These are phyloP conservation scores for Oidiodendron maius DNA, from an alignment of 495 filamentous ascomycete species.

Conservation along the genomic window DNA sequence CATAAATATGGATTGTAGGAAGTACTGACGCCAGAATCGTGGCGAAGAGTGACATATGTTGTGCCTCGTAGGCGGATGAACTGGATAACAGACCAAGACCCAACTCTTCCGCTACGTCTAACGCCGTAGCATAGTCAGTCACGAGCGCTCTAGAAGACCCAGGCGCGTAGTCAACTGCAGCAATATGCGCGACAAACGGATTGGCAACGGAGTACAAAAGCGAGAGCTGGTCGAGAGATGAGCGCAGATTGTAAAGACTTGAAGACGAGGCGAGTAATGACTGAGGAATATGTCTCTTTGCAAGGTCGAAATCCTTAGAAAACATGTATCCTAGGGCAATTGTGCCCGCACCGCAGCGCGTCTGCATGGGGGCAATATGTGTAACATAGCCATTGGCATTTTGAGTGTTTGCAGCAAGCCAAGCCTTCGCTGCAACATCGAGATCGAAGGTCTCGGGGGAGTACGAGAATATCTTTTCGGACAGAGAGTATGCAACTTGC, in stretches of 20 bases:
- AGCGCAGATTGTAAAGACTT: conserved; percentile 70
- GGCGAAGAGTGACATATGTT: conserved; percentile 91
- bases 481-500: conserved; percentile 89
- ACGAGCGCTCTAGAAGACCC: conserved; percentile 60
- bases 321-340: conserved; percentile 96
- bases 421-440: conserved; percentile 71
- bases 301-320: conserved; percentile 86
- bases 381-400: conserved; percentile 82
- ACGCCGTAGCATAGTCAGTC: conserved; percentile 77
- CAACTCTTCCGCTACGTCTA: conserved; percentile 84
- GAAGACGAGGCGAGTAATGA: conserved; percentile 79
- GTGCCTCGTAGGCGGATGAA: conserved; percentile 78
- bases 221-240: conserved; percentile 83
- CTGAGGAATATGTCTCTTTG: conserved; percentile 88
- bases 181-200: conserved; percentile 87
- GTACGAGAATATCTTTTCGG: conserved; percentile 94
- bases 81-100: conserved; percentile 83
- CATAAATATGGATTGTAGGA: conserved; percentile 87
- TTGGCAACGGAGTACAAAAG: conserved; percentile 84
- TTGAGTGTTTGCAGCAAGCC: conserved; percentile 56
- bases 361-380: conserved; percentile 73
- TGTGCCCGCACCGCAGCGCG: conserved; percentile 80
- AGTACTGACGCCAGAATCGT: conserved; percentile 74
- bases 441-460: conserved; percentile 90
- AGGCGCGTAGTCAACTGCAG: conserved; percentile 81